These are phyloP conservation scores for Tetrahymena borealis DNA, from an alignment of 73 alveolate genomes.

Conservation along the genomic window DNA sequence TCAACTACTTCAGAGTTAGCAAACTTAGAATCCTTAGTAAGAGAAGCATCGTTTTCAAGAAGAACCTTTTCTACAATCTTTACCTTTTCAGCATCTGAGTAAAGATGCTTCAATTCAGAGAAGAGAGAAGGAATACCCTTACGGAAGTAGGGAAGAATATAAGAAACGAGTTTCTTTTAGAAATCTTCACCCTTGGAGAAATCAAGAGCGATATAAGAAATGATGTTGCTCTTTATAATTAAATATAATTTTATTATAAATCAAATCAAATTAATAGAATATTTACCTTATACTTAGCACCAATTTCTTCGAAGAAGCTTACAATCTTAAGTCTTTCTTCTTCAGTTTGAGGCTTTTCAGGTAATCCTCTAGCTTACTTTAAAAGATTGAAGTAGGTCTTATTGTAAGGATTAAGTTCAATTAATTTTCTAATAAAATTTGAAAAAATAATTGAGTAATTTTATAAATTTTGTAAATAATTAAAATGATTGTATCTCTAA, in stretches of 20 bases:
- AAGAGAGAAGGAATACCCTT: slow-evolving; percentile 69
- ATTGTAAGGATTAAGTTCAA: background rate
- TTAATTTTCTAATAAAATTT: background rate
- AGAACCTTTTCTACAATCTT: slow-evolving; percentile 43
- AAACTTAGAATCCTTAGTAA: slow-evolving; percentile 31
- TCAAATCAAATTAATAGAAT: background rate
- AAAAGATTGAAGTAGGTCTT: background rate
- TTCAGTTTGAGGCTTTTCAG: background rate
- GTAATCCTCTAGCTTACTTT: background rate
- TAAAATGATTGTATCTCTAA: no score
- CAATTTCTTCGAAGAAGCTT: background rate
- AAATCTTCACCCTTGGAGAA: slow-evolving; percentile 42
- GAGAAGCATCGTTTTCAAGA: slow-evolving; percentile 1
- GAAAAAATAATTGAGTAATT: no score
- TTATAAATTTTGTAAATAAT: no score
- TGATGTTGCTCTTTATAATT: slow-evolving; percentile 8
- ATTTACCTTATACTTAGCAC: background rate
- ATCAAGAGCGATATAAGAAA: slow-evolving; percentile 5
- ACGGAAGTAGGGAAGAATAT: slow-evolving; percentile 35
- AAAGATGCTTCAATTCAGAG: slow-evolving; percentile 51
- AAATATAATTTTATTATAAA: background rate
- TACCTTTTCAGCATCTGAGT: slow-evolving; percentile 38
- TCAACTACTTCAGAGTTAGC: slow-evolving; percentile 36
- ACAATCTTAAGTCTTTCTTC: background rate
- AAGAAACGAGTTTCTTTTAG: slow-evolving; percentile 11